A percentile compares a stretch with the other conserved stretches of the same genome.
Evolutionary conservation across 495 filamentous ascomycete species (phyloP).

Genomic region (Penicillium lagena): DNA sequence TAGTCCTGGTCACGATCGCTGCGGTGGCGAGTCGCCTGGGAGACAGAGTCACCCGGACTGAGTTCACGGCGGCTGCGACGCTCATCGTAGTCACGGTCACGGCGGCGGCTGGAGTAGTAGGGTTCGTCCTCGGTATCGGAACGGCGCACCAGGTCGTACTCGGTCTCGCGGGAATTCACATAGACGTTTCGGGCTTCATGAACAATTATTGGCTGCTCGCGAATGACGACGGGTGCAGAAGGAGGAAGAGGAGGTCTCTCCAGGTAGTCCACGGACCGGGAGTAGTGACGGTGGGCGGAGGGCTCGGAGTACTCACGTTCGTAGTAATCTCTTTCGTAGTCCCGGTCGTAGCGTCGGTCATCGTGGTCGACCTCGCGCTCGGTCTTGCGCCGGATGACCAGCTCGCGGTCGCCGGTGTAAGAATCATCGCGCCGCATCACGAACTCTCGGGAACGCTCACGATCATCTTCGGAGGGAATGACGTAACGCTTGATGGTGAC

Average conservation of each 20-base stretch:
- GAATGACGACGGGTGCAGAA: constrained; percentile 61
- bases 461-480: constrained; percentile 38
- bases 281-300: constrained; percentile 54
- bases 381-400: constrained; percentile 44
- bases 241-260: constrained; percentile 41
- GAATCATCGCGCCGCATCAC: constrained; percentile 32
- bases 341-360: constrained; percentile 32
- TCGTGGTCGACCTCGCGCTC: constrained; percentile 37
- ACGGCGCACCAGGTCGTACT: constrained; percentile 63
- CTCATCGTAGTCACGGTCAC: constrained; percentile 50
- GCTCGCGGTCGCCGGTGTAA: constrained; percentile 30
- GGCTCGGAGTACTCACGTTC: constrained; percentile 42
- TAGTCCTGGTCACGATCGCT: constrained; percentile 34
- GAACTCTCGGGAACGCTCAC: constrained; percentile 23
- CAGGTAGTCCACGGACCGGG: constrained; percentile 64
- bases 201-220: constrained; percentile 68
- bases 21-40: constrained; percentile 39
- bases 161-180: constrained; percentile 56
- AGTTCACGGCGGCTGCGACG: constrained; percentile 46
- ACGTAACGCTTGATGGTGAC: constrained; percentile 46
- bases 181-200: constrained; percentile 69
- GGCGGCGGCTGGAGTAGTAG: constrained; percentile 63
- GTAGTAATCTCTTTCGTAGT: constrained; percentile 51
- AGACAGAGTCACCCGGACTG: constrained; percentile 53
- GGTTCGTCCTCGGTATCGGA: constrained; percentile 47